Evolutionary conservation across 202 grass and related monocot species (phyloP), one percentile per base, ranked within the genome.

Genomic region (Panicum virgatum): DNA sequence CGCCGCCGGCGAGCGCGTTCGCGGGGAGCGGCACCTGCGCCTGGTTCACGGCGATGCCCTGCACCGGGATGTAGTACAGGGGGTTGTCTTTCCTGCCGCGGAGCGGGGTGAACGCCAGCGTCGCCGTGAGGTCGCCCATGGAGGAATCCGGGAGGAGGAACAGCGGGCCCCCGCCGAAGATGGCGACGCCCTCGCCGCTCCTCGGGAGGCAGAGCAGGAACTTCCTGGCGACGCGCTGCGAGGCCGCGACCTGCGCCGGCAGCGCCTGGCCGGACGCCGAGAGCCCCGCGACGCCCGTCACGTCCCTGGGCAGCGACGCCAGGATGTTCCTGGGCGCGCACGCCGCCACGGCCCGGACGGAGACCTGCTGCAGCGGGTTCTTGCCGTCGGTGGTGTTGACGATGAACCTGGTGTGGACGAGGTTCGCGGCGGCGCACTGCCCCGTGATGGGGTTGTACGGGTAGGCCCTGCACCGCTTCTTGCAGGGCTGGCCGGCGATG

Each of bases 201-300:
- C 43, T 29, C 0, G 89, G 89, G 12, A 91, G 89, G 67, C 89
- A 91, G 22, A 87, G 68, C 25, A 26, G 30, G 58, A 90, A 90
- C 57, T 25, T 61, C 47, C 75, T 83, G 13, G 48, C 76, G 72
- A 87, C 64, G 64, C 15, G 45, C 10, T 86, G 71, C 53, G 79
- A 68, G 2, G 80, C 63, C 0, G 69, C 45, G 45, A 91, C 34
- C 81, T 83, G 69, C 32, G 70, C 71, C 11, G 89, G 89, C 15
- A 91, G 61, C 5, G 85, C 77, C 11, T 85, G 71, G 0, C 13
- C 53, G 14, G 56, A 62, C 18, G 29, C 69, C 1, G 76, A 46
- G 15, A 88, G 74, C 32, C 89, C 85, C 29, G 85, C 89, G 57
- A 91, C 77, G 48, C 89, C 81, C 4, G 69, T 14, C 20, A 32